A percentile compares a stretch with the other conserved stretches of the same genome.
phyloP scores from a whole-genome alignment of 306 rosid genomes.

The Cucumis melo region DNA sequence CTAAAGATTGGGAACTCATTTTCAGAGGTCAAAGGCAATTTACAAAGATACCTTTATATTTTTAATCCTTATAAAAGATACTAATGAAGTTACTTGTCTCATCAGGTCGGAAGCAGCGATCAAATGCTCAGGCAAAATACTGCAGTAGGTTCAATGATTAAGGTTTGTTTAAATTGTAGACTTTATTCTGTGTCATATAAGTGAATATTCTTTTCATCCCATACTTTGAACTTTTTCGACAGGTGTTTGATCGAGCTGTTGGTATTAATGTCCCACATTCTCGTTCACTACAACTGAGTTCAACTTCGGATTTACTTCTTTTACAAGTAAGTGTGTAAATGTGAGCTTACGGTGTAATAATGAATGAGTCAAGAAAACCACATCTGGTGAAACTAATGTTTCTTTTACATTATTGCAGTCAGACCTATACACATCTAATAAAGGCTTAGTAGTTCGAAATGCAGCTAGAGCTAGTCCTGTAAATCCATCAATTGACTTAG shows the following conservation, averaged over 20 bases:
- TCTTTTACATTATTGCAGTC: conserved; percentile 36
- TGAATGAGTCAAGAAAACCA: neutral
- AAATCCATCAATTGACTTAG: conserved; percentile 51
- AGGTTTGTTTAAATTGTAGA: conserved; percentile 21
- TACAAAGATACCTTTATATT: neutral
- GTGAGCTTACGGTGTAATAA: neutral
- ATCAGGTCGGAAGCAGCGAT: conserved; percentile 24
- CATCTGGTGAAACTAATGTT: conserved; percentile 1
- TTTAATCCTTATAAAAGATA: conserved; percentile 7
- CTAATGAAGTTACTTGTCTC: conserved; percentile 13
- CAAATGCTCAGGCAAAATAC: conserved; percentile 26
- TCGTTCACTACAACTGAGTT: conserved; percentile 36
- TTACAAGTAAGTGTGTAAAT: conserved; percentile 30
- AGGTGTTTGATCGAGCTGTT: conserved; percentile 41
- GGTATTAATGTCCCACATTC: conserved; percentile 48
- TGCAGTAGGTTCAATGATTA: conserved; percentile 27
- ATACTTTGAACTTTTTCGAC: conserved; percentile 9
- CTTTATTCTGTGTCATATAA: neutral
- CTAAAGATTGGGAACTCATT: conserved; percentile 22
- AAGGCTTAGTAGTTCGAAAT: conserved; percentile 48
- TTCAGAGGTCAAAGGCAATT: conserved; percentile 26
- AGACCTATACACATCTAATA: conserved; percentile 32
- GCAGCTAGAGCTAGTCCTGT: conserved; percentile 42
- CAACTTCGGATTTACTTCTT: conserved; percentile 52
- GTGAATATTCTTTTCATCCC: neutral